Percentiles rank a stretch among this genome's conserved stretches.
Evolutionary conservation across 306 rosid genomes (phyloP).

Genomic region (Vigna reflexopilosa): DNA sequence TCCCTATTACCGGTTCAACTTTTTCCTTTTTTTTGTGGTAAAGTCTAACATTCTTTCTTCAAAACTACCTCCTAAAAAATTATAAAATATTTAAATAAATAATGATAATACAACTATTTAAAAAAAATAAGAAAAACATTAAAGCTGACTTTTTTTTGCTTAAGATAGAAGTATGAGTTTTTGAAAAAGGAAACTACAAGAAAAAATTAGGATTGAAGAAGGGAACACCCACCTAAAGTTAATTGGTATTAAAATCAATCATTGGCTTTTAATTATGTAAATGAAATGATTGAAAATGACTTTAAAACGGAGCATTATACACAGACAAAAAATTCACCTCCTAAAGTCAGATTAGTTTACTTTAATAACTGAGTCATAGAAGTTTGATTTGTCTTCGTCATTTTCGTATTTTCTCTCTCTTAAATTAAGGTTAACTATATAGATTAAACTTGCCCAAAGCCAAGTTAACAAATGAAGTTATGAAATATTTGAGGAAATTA

Average conservation of each 20-base stretch:
- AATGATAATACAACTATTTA: too few species aligned
- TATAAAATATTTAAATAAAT: too few species aligned
- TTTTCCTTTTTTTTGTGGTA: not conserved
- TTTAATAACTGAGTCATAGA: not conserved
- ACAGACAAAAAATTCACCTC: not conserved
- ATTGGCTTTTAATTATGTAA: not conserved
- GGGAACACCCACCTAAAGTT: not conserved
- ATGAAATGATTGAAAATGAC: slow-evolving; percentile 10
- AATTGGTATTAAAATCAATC: slow-evolving; percentile 1
- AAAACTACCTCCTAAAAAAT: not conserved
- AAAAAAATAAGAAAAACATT: too few species aligned
- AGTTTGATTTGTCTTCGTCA: not conserved
- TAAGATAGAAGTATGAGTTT: not conserved
- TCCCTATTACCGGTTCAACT: not conserved
- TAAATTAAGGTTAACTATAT: too few species aligned
- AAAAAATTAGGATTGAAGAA: not conserved
- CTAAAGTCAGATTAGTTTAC: not conserved
- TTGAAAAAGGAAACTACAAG: not conserved
- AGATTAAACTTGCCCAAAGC: too few species aligned
- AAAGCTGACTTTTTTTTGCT: not conserved
- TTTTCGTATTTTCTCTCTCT: not conserved
- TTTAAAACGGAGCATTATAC: not conserved
- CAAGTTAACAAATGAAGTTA: too few species aligned
- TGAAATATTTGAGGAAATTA: too few species aligned
- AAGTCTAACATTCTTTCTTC: not conserved